Evolutionary conservation across 2,329 filamentous ascomycete genomes (phyloP).

Genomic region (Phaeosphaeriaceae sp.): DNA sequence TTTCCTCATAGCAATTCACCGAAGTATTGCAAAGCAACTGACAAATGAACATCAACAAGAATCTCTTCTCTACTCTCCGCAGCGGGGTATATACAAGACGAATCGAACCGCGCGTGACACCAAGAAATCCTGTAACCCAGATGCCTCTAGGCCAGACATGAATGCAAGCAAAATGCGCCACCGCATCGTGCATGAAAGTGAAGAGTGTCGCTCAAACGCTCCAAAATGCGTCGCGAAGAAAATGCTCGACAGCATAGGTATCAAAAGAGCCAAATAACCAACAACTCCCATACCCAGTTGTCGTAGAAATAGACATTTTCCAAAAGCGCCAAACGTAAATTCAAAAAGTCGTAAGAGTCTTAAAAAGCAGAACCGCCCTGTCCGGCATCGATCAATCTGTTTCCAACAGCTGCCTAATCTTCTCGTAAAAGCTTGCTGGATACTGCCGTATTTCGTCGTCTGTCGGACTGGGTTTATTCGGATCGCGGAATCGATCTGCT

Average conservation of each 20-base stretch:
- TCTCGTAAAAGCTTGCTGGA: slow-evolving; percentile 56
- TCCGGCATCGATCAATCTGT: slow-evolving; percentile 15
- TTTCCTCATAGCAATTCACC: too few species aligned
- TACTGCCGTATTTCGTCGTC: slow-evolving; percentile 62
- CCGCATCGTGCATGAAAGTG: not conserved
- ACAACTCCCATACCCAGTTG: slow-evolving; percentile 1
- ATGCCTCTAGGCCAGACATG: not conserved
- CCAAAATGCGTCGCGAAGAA: not conserved
- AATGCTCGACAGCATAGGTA: not conserved
- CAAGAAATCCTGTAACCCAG: not conserved
- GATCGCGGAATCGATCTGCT: slow-evolving; percentile 64
- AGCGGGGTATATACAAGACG: not conserved
- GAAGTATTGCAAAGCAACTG: too few species aligned
- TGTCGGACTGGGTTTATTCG: slow-evolving; percentile 59
- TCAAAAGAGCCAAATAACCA: not conserved
- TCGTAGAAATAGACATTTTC: slow-evolving; percentile 5
- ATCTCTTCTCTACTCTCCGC: not conserved
- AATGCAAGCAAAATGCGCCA: not conserved
- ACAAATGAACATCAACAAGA: not conserved
- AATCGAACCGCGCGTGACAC: not conserved
- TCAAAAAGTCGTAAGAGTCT: slow-evolving; percentile 3
- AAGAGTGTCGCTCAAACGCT: not conserved
- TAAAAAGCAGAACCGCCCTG: not conserved
- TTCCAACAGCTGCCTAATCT: slow-evolving; percentile 53
- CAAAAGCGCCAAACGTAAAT: not conserved